A percentile compares a stretch with the other conserved stretches of the same genome.
Conservation (phyloP, 2,329 filamentous ascomycete genomes). For the Lasiodiplodia gonubiensis region DNA sequence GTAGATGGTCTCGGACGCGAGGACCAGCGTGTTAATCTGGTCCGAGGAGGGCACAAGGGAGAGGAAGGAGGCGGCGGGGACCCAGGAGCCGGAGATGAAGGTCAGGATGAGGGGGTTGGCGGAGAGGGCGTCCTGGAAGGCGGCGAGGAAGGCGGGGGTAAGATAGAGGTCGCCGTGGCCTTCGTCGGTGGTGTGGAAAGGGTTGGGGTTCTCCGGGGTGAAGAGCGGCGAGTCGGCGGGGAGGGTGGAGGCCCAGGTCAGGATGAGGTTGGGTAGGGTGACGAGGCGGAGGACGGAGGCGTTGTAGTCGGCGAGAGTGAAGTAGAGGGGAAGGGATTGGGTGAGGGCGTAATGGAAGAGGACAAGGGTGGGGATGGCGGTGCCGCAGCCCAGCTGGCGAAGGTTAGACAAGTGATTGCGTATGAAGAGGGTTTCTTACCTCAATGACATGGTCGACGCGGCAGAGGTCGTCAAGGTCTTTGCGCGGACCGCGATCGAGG, state of each 20-base stretch:
- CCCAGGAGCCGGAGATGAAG: conserved; percentile 80
- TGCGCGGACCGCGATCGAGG: conserved; percentile 55
- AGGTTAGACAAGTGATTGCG: not conserved
- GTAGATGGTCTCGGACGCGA: conserved; percentile 85
- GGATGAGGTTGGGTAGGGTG: conserved; percentile 77
- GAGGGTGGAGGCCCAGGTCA: conserved; percentile 62
- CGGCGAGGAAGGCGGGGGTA: conserved; percentile 60
- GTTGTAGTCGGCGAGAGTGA: conserved; percentile 81
- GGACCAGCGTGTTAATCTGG: conserved; percentile 52
- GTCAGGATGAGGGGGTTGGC: conserved; percentile 61
- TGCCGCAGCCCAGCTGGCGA: conserved; percentile 75
- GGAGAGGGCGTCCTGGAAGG: conserved; percentile 63
- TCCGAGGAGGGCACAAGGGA: conserved; percentile 56
- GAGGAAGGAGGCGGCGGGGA: conserved; percentile 61
- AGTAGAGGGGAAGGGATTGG: conserved; percentile 58
- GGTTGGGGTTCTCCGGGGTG: conserved; percentile 32
- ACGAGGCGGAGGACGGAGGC: conserved; percentile 77
- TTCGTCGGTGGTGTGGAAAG: conserved; percentile 32
- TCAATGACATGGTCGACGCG: conserved; percentile 58
- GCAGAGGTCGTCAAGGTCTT: conserved; percentile 56
- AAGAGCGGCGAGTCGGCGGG: conserved; percentile 27
- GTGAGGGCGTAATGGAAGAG: conserved; percentile 68
- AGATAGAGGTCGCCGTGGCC: conserved; percentile 69
- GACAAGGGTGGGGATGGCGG: conserved; percentile 73
- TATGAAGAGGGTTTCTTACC: conserved; percentile 33